Evolutionary conservation across 164 flowering plant genomes (phyloP).

Genomic region (Malania oleifera): DNA sequence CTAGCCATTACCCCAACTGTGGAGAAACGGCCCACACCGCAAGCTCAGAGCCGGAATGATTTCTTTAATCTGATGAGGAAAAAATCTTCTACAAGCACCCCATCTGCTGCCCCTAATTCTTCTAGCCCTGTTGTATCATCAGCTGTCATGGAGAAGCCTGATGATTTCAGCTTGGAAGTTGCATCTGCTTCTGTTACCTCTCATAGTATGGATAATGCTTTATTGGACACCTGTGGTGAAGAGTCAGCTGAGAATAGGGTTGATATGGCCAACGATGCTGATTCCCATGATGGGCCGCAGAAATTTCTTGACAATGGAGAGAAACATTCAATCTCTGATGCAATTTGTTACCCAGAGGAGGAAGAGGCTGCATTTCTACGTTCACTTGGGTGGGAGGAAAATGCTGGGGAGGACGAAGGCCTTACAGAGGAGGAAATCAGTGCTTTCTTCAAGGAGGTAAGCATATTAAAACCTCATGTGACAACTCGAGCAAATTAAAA

Average conservation of each 20-base stretch:
- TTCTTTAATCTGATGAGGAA: conserved; percentile 26
- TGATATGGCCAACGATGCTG: not conserved
- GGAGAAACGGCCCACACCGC: conserved; percentile 22
- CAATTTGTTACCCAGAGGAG: conserved; percentile 10
- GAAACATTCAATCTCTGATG: conserved; percentile 6
- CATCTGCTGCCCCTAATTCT: not conserved
- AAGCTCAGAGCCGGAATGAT: conserved; percentile 27
- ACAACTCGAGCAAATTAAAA: not conserved
- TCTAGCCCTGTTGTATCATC: conserved; percentile 2
- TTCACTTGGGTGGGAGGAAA: conserved; percentile 30
- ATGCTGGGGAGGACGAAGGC: conserved; percentile 24
- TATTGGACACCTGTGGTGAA: not conserved
- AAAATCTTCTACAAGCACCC: conserved; percentile 15
- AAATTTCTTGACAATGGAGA: conserved; percentile 2
- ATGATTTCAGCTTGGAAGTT: conserved; percentile 1
- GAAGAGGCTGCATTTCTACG: conserved; percentile 25
- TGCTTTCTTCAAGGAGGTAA: conserved; percentile 16
- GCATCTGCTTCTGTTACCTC: conserved; percentile 1
- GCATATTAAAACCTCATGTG: not conserved
- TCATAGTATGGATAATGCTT: not conserved
- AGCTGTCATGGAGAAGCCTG: not conserved
- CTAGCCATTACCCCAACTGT: conserved; percentile 4
- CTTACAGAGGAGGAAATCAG: conserved; percentile 30
- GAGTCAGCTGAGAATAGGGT: conserved; percentile 9
- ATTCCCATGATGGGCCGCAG: conserved; percentile 2